Evolutionary conservation across 1,139 yeast genomes (phyloP).

Genomic region (Protomyces lactucae-debilis): DNA sequence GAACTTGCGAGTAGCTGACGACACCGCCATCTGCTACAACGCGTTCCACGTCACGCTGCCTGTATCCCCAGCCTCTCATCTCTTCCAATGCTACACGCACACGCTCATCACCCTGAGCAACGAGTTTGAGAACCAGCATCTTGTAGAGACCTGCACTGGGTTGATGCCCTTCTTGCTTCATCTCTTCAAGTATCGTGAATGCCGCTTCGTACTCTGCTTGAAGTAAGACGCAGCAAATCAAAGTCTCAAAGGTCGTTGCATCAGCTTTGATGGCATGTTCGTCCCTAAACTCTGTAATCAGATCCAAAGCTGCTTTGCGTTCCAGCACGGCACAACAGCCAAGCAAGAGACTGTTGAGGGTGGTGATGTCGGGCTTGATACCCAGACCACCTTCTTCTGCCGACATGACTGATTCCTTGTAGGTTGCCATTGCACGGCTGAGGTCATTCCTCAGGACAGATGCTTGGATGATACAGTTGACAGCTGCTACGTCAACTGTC

Average conservation of each 20-base stretch:
- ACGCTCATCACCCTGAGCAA: slow-evolving; percentile 9
- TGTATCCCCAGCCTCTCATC: slow-evolving; percentile 22
- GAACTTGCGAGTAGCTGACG: background rate
- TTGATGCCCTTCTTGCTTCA: slow-evolving; percentile 24
- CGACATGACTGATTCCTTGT: slow-evolving; percentile 1
- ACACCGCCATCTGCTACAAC: background rate
- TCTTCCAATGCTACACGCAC: slow-evolving; percentile 18
- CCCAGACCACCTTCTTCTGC: background rate
- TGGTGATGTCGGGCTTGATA: slow-evolving; percentile 7
- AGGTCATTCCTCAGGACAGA: slow-evolving; percentile 5
- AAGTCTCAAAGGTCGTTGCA: slow-evolving; percentile 1
- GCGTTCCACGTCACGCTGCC: background rate
- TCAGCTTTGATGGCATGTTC: slow-evolving; percentile 1
- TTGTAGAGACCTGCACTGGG: slow-evolving; percentile 6
- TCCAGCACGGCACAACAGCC: slow-evolving; percentile 8
- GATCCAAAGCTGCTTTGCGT: background rate
- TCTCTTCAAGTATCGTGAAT: slow-evolving; percentile 18
- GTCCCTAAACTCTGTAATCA: slow-evolving; percentile 5
- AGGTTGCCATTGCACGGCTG: slow-evolving; percentile 24
- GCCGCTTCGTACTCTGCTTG: slow-evolving; percentile 27
- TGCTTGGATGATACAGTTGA: slow-evolving; percentile 20
- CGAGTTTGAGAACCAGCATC: slow-evolving; percentile 8
- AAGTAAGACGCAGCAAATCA: slow-evolving; percentile 4
- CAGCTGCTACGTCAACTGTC: slow-evolving; percentile 18
- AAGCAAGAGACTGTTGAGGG: slow-evolving; percentile 17